Evolutionary conservation across 1,284 basidiomycete species (phyloP).

Genomic region (Puccinia hordei): DNA sequence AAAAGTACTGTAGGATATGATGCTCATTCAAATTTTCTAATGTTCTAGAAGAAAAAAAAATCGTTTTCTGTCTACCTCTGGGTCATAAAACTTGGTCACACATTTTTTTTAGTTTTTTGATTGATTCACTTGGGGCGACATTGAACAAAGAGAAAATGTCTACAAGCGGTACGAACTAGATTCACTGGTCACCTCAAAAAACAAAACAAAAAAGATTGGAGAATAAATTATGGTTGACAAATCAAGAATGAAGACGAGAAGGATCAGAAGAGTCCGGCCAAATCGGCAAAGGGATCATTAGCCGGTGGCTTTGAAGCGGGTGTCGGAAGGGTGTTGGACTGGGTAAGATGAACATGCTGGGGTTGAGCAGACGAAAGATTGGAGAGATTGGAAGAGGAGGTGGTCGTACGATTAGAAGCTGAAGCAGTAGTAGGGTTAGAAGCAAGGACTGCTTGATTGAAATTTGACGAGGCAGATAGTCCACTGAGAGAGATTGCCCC

Average conservation of each 20-base stretch:
- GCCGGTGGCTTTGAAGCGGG: neutral
- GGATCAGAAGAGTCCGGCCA: constrained; percentile 47
- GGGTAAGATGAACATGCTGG: neutral
- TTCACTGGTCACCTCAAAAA: constrained; percentile 1
- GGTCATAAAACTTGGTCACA: too few relatives aligned
- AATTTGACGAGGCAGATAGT: neutral
- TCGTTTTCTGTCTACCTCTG: too few relatives aligned
- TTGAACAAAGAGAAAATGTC: neutral
- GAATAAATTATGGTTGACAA: neutral
- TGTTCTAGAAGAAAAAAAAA: too few relatives aligned
- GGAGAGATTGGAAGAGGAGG: constrained; percentile 14
- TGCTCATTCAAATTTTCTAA: too few relatives aligned
- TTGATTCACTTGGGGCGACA: too few relatives aligned
- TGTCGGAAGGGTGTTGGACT: neutral
- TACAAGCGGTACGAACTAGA: neutral
- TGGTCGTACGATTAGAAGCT: constrained; percentile 7
- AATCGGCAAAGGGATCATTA: constrained; percentile 50
- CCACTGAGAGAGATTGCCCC: constrained; percentile 34
- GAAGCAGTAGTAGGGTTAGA: constrained; percentile 4
- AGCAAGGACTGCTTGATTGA: neutral
- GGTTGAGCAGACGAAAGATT: constrained; percentile 14
- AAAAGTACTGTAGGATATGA: too few relatives aligned
- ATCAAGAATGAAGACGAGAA: neutral
- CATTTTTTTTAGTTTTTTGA: too few relatives aligned
- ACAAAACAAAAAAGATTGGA: neutral